Base-by-base conservation (phyloP, 768 basidiomycete species). In the Suillus subaureus region DNA sequence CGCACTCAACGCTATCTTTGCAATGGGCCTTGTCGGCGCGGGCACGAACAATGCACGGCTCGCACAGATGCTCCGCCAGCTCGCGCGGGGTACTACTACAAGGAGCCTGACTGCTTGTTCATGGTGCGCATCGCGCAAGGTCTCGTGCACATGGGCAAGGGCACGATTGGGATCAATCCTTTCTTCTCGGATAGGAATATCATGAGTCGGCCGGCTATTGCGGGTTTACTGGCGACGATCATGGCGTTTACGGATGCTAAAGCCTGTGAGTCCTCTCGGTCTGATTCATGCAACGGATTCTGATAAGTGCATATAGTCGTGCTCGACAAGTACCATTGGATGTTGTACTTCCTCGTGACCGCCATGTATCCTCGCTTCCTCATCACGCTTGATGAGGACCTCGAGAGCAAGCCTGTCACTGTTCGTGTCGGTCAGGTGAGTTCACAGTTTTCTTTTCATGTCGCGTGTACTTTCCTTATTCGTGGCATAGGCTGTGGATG, bases 291-390 rank as follows among this genome's bases (percentile, higher is more conserved):
- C 35, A 18, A 6, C 9, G 11, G 2, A 12, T 58, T 33, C 55
- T 45, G 39, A 37, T 64, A 15, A 61, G 58, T 47, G 23, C 5
- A 67, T n/a, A 21, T 66, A 97, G 96, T 99, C 75, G 82, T 99
- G 2, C 86, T 99, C 21, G 94, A 96, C 75, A 96, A 90, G 77
- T 91, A 93, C 70, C 97, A 99, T 79, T 99, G 97, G 97, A 97
- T 98, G 95, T 80, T 99, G 64, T 99, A 93, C 82, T 96, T 96
- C 86, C 86, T 99, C 35, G 90, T 89, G 7, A 91, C 95, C 2
- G 93, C 96, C 66, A 99, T 99, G 97, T 97, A 94, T 80, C 97
- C 97, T 42, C 89, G 96, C 64, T 98, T 99, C 91, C 80, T 99
- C 73, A 98, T 99, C 77, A 97, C 96, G 0, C 88, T 99, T 23